Base-by-base conservation (phyloP, 495 filamentous ascomycete species). In the Hyaloscypha bicolor region DNA sequence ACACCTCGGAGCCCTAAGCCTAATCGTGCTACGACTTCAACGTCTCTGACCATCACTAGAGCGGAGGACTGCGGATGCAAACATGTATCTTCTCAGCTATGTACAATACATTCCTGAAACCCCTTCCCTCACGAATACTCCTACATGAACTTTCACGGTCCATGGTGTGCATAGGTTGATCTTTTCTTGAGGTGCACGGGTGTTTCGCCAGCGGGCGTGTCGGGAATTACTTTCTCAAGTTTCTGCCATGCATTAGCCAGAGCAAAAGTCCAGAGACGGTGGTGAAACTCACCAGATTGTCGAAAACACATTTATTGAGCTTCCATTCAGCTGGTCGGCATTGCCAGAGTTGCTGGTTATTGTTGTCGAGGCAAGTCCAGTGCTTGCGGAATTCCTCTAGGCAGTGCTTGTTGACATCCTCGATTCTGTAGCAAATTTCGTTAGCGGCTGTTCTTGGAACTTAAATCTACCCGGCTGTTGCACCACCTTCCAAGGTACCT, bases 321-420 rank as follows among this genome's bases (percentile, higher is more conserved):
- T 85, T 86, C 86, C 92, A 86, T 81, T 98, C 93, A 45, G 76
- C 75, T 60, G 84, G 83, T 37, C 95, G 85, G 82, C 95, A 99
- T 67, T 97, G 91, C 87, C 91, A 98, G 52, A 98, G 79, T 76
- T 93, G 90, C 77, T 98, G 94, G 81, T 99, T 99, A 85, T 96
- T 93, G 80, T 96, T 89, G 73, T 99, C 96, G 60, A 99, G 85
- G 74, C 95, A 99, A 71, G 91, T 80, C 93, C 93, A 98, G 78
- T 99, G 95, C 59, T 85, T 83, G 62, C 91, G 89, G 85, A 99
- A 99, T 80, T 97, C 85, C 55, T 88, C 82, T 31, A 98, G 82
- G 81, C 95, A 99, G 81, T 91, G 83, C 77, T 91, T 96, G 83
- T 97, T 98, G 84, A 99, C 91, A 76, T 98, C 95, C 70, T 92